Evolutionary conservation across 768 basidiomycete species (phyloP).

Genomic region (Pisolithus albus): DNA sequence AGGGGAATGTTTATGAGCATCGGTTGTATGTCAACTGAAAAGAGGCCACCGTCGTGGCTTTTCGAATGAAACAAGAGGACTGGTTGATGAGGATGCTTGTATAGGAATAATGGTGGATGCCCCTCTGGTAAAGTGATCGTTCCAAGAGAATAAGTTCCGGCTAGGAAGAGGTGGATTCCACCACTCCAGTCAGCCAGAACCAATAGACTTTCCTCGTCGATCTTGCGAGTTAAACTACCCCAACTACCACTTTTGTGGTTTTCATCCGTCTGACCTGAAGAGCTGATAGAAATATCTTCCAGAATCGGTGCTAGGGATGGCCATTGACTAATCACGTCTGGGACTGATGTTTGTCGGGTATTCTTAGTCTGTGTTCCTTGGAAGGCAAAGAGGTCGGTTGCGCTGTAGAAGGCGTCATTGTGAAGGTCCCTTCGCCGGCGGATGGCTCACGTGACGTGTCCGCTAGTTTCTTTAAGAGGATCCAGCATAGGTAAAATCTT

Average conservation of each 20-base stretch:
- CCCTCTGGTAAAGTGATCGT: constrained; percentile 32
- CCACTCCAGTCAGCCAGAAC: constrained; percentile 54
- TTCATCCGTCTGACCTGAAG: constrained; percentile 32
- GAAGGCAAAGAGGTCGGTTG: constrained; percentile 76
- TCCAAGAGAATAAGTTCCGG: constrained; percentile 72
- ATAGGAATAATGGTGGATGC: constrained; percentile 22
- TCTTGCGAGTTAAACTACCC: constrained; percentile 21
- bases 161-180: constrained; percentile 57
- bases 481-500: constrained; percentile 68
- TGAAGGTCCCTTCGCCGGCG: constrained; percentile 4
- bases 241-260: constrained; percentile 23
- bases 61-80: constrained; percentile 46
- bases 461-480: constrained; percentile 56
- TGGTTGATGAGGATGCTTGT: constrained; percentile 41
- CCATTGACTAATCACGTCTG: constrained; percentile 61
- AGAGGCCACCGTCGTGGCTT: constrained; percentile 18
- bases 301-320: constrained; percentile 55
- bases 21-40: constrained; percentile 32
- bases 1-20: constrained; percentile 48
- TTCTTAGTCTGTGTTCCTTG: constrained; percentile 57
- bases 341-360: constrained; percentile 38
- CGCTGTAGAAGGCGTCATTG: constrained; percentile 37
- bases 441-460: constrained; percentile 53
- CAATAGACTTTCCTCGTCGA: constrained; percentile 56
- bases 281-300: constrained; percentile 54